A percentile compares a stretch with the other conserved stretches of the same genome.
Evolutionary conservation across 495 filamentous ascomycete species (phyloP).

Genomic region (Trichoderma orchidacearum): DNA sequence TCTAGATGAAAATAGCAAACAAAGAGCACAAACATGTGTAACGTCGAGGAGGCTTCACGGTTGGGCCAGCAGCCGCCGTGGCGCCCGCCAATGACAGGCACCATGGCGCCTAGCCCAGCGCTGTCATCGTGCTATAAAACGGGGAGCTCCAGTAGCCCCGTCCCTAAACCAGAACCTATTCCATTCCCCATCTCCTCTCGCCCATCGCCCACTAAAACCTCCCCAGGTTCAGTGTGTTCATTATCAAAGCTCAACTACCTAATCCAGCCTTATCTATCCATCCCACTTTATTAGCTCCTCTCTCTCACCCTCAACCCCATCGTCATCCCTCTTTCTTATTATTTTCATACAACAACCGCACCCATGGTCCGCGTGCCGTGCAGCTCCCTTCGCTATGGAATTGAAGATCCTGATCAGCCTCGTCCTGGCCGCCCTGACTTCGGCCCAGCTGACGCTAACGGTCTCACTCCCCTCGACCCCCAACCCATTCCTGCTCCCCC

Average conservation of each 20-base stretch:
- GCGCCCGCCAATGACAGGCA: background rate
- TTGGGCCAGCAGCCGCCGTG: too few species aligned
- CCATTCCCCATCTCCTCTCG: too few species aligned
- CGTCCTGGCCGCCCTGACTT: background rate
- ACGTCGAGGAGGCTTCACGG: background rate
- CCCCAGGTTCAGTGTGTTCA: too few species aligned
- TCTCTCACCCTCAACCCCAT: background rate
- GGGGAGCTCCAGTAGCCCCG: too few species aligned
- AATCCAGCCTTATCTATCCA: background rate
- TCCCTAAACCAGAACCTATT: too few species aligned
- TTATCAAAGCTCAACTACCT: too few species aligned
- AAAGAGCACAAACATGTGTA: too few species aligned
- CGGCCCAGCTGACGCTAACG: background rate
- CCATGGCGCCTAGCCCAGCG: background rate
- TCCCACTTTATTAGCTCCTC: background rate
- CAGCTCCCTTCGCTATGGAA: background rate
- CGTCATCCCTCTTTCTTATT: background rate
- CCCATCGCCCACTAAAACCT: background rate
- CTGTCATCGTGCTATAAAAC: too few species aligned
- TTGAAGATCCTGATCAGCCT: background rate
- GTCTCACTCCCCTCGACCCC: constrained; percentile 10
- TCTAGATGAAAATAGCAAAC: too few species aligned
- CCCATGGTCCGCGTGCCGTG: too few species aligned
- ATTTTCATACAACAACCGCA: background rate
- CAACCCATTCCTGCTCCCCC: constrained; percentile 42